A percentile compares a stretch with the other conserved stretches of the same genome.
These are phyloP conservation scores for Aspergillus coremiiformis DNA, from an alignment of 495 filamentous ascomycete species.

Conservation along the genomic window DNA sequence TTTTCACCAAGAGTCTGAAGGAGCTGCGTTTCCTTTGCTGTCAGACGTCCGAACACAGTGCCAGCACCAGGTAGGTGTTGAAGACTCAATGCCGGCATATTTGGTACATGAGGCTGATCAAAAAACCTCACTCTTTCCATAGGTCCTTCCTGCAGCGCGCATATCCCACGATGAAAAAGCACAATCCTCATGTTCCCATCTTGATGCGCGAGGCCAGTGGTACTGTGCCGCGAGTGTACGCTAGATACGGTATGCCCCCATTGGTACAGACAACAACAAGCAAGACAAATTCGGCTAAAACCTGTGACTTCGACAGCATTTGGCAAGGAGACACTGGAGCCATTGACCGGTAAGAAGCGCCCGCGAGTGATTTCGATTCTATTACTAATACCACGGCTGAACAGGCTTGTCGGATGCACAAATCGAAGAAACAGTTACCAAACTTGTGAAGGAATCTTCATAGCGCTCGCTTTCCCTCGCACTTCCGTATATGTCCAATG, in stretches of 20 bases:
- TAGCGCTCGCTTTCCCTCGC: conserved; percentile 22
- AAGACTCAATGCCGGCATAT: not conserved
- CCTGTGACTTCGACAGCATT: conserved; percentile 48
- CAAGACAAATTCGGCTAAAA: conserved; percentile 1
- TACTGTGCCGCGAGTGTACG: conserved; percentile 76
- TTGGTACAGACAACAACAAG: not conserved
- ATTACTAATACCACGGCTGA: not conserved
- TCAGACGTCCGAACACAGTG: conserved; percentile 83
- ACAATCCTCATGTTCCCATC: conserved; percentile 92
- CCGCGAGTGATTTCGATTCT: not conserved
- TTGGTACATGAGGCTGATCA: too few relatives aligned
- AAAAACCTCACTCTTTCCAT: too few relatives aligned
- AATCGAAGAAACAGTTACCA: conserved; percentile 82
- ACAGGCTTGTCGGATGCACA: conserved; percentile 81
- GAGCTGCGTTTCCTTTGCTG: conserved; percentile 97
- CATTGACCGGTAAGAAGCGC: conserved; percentile 57
- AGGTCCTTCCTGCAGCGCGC: conserved; percentile 86
- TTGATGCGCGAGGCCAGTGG: conserved; percentile 84
- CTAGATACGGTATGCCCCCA: conserved; percentile 71
- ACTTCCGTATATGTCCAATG: conserved; percentile 23
- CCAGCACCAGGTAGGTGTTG: conserved; percentile 61
- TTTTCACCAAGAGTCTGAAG: conserved; percentile 78
- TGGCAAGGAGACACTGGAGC: conserved; percentile 81
- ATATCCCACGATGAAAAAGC: conserved; percentile 99
- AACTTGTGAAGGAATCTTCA: conserved; percentile 61